A percentile compares a stretch with the other conserved stretches of the same genome.
Evolutionary conservation across 2,329 filamentous ascomycete species (phyloP).

Genomic region (Zasmidium angulare): DNA sequence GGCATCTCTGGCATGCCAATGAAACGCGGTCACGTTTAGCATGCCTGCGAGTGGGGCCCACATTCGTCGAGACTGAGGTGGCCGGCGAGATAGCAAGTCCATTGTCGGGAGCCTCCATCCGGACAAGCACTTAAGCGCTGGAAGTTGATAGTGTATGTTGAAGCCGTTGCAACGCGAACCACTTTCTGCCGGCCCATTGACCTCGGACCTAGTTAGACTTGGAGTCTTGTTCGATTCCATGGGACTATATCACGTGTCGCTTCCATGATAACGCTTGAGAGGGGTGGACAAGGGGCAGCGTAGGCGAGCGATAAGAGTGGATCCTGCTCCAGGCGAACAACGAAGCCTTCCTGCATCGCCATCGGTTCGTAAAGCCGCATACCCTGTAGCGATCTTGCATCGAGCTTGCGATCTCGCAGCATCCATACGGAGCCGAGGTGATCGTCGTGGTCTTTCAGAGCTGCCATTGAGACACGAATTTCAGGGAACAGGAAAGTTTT

Average conservation of each 20-base stretch:
- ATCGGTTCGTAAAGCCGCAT: neutral
- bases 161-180: neutral
- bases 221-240: too few species aligned
- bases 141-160: neutral
- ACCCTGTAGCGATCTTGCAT: neutral
- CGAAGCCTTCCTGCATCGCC: neutral
- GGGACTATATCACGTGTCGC: too few species aligned
- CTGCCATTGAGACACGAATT: too few species aligned
- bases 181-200: too few species aligned
- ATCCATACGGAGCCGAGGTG: neutral
- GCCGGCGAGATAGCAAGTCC: neutral
- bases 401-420: neutral
- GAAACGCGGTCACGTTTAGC: neutral
- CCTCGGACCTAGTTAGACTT: too few species aligned
- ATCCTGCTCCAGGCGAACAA: neutral
- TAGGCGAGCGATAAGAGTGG: constrained; percentile 2
- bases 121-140: neutral
- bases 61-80: neutral
- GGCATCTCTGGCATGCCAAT: neutral
- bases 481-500: too few species aligned
- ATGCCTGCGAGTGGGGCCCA: neutral
- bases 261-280: neutral
- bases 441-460: neutral
- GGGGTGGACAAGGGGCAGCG: too few species aligned
- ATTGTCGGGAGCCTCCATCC: neutral